Base-by-base conservation (phyloP, 1,284 basidiomycete genomes). In the Grifola frondosa region DNA sequence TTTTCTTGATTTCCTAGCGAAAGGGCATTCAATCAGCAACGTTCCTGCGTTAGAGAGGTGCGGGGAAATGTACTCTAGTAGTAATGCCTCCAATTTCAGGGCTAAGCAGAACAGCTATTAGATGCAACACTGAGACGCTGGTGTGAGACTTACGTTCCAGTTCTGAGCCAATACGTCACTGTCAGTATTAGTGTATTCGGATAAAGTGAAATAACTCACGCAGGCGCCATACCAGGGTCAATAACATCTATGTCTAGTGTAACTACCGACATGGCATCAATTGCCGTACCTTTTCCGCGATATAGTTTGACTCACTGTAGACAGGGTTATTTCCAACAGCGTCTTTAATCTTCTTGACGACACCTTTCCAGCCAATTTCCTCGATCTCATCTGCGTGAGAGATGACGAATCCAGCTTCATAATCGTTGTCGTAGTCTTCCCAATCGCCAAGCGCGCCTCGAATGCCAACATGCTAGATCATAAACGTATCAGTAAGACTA, bases 111-210 rank as follows among this genome's bases (percentile, higher is more conserved):
- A 2, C 17, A 15, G 17, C 28, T 13, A 24, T 25, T 15, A 13
- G 10, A 6, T n/a, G 13, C 19, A 15, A n/a, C n/a, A 24, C n/a
- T 3, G 10, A 6, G 8, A 8, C 5, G 16, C n/a, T n/a, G n/a
- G n/a, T n/a, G n/a, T n/a, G n/a, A n/a, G n/a, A 57, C 62, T 56
- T 37, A 65, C 61, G 64, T 66, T 49, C 69, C 69, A n/a, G 69
- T 71, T 12, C 62, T 64, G 35, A 32, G 8, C 15, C 8, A 26
- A 19, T 17, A 20, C 13, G 17, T 26, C 21, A 37, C n/a, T n/a
- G 42, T 40, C 13, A 20, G 29, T 21, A 10, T 7, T 15, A 11
- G 13, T 13, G 6, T 8, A 42, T 29, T 5, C 17, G 12, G 40
- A 17, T 13, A 25, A 19, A 20, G 5, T 16, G 11, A 24, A 15